phyloP scores from a whole-genome alignment of 225 moss, liverwort and hornwort genomes.

The Straminergon stramineum region DNA sequence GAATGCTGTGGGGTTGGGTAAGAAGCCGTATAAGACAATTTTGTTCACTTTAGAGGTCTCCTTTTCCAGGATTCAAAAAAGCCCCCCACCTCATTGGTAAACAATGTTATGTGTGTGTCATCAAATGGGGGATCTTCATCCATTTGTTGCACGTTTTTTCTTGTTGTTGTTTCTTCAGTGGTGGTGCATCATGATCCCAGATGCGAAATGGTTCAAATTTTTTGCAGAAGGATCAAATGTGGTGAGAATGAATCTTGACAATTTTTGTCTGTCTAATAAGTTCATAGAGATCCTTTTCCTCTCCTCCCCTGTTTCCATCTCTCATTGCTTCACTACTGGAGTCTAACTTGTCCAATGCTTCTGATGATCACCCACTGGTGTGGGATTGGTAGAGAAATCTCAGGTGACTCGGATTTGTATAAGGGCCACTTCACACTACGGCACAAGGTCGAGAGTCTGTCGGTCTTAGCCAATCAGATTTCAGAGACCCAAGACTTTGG shows the following conservation, averaged over 20 bases:
- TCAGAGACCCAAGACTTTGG: too few relatives aligned
- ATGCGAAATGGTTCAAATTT: not conserved
- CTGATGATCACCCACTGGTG: not conserved
- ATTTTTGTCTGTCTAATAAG: not conserved
- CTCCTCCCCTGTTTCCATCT: not conserved
- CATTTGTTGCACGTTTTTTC: not conserved
- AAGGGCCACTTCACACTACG: too few relatives aligned
- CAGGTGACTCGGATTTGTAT: not conserved
- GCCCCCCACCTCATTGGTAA: not conserved
- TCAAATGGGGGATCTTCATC: not conserved
- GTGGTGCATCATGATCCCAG: not conserved
- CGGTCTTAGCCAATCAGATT: too few relatives aligned
- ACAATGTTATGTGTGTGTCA: not conserved
- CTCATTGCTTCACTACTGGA: too few relatives aligned
- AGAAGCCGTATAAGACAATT: not conserved
- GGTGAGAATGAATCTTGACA: not conserved
- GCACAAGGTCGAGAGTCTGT: too few relatives aligned
- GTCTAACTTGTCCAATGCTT: not conserved
- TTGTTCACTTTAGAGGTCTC: not conserved
- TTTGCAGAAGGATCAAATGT: not conserved
- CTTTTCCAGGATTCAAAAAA: not conserved
- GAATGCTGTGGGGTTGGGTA: accelerated
- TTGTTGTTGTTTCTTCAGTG: not conserved
- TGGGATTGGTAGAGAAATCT: not conserved
- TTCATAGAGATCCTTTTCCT: not conserved